phyloP scores from a whole-genome alignment of 805 yeast genomes.

The Candida ovalis region DNA sequence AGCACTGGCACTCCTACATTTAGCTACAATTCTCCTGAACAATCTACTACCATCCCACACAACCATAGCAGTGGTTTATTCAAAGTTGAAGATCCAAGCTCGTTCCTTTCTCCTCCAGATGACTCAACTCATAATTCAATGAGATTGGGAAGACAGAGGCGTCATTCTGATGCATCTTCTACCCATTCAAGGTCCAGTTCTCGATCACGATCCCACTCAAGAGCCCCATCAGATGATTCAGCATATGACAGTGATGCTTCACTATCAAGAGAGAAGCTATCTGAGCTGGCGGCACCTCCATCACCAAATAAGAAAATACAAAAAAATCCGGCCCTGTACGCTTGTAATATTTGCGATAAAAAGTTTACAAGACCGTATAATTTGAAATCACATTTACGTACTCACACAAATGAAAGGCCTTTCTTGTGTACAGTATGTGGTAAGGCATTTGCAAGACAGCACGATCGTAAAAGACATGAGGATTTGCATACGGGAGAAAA shows the following conservation, averaged over 20 bases:
- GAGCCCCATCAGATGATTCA: conserved; percentile 24
- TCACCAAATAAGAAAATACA: conserved; percentile 49
- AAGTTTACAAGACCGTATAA: conserved; percentile 91
- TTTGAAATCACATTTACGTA: conserved; percentile 82
- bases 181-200: conserved; percentile 35
- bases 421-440: conserved; percentile 71
- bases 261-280: conserved; percentile 50
- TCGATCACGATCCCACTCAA: conserved; percentile 24
- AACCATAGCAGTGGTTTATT: conserved; percentile 7
- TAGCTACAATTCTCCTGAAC: conserved; percentile 5
- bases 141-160: conserved; percentile 39
- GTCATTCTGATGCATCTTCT: conserved; percentile 21
- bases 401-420: conserved; percentile 85
- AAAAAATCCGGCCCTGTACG: conserved; percentile 69
- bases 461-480: conserved; percentile 74
- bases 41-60: conserved; percentile 3
- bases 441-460: conserved; percentile 78
- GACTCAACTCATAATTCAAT: conserved; percentile 29
- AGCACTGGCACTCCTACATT: conserved; percentile 8
- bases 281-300: conserved; percentile 61
- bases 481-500: conserved; percentile 74
- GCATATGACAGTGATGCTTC: conserved; percentile 31
- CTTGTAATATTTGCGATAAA: conserved; percentile 82
- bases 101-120: conserved; percentile 26
- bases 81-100: conserved; percentile 32